Evolutionary conservation across 768 basidiomycete species (phyloP).

Genomic region (Collybiopsis confluens): DNA sequence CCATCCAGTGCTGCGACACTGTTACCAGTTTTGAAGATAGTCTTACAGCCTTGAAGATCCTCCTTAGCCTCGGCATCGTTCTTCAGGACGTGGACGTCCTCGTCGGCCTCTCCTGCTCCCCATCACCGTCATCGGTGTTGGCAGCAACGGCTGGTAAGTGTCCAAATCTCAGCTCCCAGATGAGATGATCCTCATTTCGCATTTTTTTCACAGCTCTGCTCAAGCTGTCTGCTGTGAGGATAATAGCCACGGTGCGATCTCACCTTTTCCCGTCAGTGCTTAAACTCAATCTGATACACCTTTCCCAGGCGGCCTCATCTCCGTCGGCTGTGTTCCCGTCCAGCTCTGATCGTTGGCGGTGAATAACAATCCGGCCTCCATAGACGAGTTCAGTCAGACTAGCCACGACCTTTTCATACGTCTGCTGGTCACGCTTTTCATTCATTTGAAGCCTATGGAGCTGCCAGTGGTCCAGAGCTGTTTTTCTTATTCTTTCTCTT

Average conservation of each 20-base stretch:
- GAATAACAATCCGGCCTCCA: background rate
- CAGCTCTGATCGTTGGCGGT: background rate
- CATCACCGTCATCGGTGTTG: slow-evolving; percentile 9
- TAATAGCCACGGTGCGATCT: background rate
- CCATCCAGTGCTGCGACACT: slow-evolving; percentile 4
- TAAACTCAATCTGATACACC: no score
- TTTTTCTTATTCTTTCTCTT: no score
- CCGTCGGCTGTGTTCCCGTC: slow-evolving; percentile 8
- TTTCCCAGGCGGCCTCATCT: slow-evolving; percentile 4
- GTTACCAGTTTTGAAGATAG: background rate
- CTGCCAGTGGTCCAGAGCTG: no score
- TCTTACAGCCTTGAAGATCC: slow-evolving; percentile 3
- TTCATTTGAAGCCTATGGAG: no score
- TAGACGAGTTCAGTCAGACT: background rate
- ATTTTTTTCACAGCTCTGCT: background rate
- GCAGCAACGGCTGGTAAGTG: background rate
- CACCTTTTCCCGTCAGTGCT: no score
- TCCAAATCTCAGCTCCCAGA: background rate
- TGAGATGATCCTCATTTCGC: background rate
- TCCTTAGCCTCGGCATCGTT: slow-evolving; percentile 32
- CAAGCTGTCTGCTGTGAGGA: slow-evolving; percentile 6
- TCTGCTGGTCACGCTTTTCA: background rate
- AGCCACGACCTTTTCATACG: background rate
- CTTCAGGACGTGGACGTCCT: slow-evolving; percentile 36
- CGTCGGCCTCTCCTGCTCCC: slow-evolving; percentile 8